phyloP scores from a whole-genome alignment of 2,329 filamentous ascomycete species.

The Ascochyta pisi region DNA sequence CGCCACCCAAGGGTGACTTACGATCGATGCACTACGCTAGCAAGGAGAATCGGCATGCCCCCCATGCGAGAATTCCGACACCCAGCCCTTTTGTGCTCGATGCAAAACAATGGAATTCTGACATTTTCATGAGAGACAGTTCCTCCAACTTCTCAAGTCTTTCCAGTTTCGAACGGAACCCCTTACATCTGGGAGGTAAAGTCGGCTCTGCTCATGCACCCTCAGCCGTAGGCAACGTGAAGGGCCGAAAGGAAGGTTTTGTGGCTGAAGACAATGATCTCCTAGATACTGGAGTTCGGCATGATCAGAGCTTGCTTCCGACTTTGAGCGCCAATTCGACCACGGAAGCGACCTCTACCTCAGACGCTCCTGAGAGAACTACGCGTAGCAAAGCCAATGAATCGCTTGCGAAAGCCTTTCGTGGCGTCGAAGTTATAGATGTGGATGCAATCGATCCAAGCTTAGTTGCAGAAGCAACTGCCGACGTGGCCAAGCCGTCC shows the following conservation, averaged over 20 bases:
- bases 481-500: slow-evolving; percentile 18
- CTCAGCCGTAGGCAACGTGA: slow-evolving; percentile 21
- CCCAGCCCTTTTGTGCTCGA: slow-evolving; percentile 29
- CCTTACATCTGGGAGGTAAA: slow-evolving; percentile 13
- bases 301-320: slow-evolving; percentile 27
- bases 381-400: background rate
- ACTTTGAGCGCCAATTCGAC: background rate
- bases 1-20: slow-evolving; percentile 6
- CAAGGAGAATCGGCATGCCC: slow-evolving; percentile 23
- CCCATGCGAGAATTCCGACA: slow-evolving; percentile 26
- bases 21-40: slow-evolving; percentile 13
- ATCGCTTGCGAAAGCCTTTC: background rate
- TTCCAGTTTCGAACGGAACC: slow-evolving; percentile 16
- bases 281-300: slow-evolving; percentile 17
- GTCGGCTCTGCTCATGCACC: slow-evolving; percentile 27
- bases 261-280: slow-evolving; percentile 1
- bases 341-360: background rate
- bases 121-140: slow-evolving; percentile 31
- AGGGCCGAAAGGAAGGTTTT: slow-evolving; percentile 38
- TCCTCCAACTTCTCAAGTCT: slow-evolving; percentile 28
- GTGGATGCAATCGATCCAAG: slow-evolving; percentile 29
- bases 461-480: slow-evolving; percentile 1
- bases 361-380: background rate
- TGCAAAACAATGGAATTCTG: slow-evolving; percentile 22
- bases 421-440: slow-evolving; percentile 30